These are phyloP conservation scores for Hordeum pubiflorum DNA, from an alignment of 202 grass and related monocot species.

Conservation along the genomic window DNA sequence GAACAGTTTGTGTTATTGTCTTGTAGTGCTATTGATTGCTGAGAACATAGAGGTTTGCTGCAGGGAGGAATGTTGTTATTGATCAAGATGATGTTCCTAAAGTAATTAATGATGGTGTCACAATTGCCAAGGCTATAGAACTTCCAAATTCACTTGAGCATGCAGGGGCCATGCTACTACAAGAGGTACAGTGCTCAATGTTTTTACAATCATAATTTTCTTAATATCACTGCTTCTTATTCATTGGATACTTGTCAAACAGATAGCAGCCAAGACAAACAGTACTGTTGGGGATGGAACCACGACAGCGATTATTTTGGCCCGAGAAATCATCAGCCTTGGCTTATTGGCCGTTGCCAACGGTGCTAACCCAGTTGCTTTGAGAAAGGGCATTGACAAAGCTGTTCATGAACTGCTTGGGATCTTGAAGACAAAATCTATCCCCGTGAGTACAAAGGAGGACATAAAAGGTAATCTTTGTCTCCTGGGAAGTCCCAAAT, in stretches of 20 bases:
- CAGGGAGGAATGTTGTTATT: slow-evolving; percentile 95
- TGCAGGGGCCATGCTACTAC: slow-evolving; percentile 66
- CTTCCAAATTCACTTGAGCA: slow-evolving; percentile 76
- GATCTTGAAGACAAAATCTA: slow-evolving; percentile 60
- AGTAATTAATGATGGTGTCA: slow-evolving; percentile 92
- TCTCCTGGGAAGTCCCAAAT: not conserved
- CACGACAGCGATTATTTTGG: slow-evolving; percentile 86
- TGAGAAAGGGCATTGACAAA: slow-evolving; percentile 87
- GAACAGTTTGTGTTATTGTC: not conserved
- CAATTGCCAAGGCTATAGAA: slow-evolving; percentile 80
- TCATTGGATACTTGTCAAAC: slow-evolving; percentile 18
- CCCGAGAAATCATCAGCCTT: slow-evolving; percentile 82
- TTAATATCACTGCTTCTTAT: not conserved
- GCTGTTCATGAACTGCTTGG: slow-evolving; percentile 60
- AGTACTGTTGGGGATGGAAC: slow-evolving; percentile 74
- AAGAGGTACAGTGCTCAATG: slow-evolving; percentile 49
- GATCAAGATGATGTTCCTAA: slow-evolving; percentile 74
- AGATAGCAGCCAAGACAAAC: slow-evolving; percentile 88
- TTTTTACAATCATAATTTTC: not conserved
- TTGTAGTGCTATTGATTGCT: slow-evolving; percentile 34
- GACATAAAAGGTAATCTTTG: slow-evolving; percentile 77
- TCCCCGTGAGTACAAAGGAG: slow-evolving; percentile 59
- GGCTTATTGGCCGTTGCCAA: slow-evolving; percentile 67
- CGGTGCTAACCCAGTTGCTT: slow-evolving; percentile 78
- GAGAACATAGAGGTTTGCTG: slow-evolving; percentile 30